phyloP scores from a whole-genome alignment of 306 rosid species.

The Glycine latifolia region DNA sequence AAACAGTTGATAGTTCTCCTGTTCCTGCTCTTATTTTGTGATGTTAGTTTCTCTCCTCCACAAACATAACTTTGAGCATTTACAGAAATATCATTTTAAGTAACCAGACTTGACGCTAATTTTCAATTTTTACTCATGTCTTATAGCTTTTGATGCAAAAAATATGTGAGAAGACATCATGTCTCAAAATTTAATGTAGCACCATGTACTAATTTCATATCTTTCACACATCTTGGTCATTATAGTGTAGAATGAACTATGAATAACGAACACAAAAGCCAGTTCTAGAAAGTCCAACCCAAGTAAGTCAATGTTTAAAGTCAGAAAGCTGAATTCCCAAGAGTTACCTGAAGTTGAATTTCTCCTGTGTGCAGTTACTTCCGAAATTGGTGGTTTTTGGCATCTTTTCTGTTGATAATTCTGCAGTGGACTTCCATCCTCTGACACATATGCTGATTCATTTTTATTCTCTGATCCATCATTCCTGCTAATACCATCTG shows the following conservation, averaged over 20 bases:
- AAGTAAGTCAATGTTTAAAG: not conserved
- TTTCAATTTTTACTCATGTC: not conserved
- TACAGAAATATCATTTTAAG: not conserved
- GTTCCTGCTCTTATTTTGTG: not conserved
- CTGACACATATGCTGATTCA: conserved; percentile 56
- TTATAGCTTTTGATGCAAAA: not conserved
- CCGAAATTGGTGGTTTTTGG: conserved; percentile 51
- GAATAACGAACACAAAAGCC: conserved; percentile 8
- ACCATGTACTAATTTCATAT: conserved; percentile 20
- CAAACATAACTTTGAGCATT: not conserved
- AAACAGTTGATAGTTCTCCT: not conserved
- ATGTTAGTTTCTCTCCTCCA: not conserved
- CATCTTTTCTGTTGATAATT: conserved; percentile 40
- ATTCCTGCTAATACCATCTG: conserved; percentile 53
- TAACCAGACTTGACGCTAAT: not conserved
- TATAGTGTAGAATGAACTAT: conserved; percentile 23
- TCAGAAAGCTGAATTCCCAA: conserved; percentile 9
- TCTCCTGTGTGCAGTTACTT: conserved; percentile 42
- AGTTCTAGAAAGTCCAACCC: conserved; percentile 5
- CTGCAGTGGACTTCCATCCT: conserved; percentile 53
- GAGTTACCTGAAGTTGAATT: conserved; percentile 53
- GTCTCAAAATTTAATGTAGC: conserved; percentile 6
- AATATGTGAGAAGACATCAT: conserved; percentile 11
- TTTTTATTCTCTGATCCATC: conserved; percentile 55
- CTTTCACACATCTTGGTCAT: conserved; percentile 28